Evolutionary conservation across 257 asterid species (phyloP), one percentile per base, ranked within the genome.

Genomic region (Cruciata laevipes): DNA sequence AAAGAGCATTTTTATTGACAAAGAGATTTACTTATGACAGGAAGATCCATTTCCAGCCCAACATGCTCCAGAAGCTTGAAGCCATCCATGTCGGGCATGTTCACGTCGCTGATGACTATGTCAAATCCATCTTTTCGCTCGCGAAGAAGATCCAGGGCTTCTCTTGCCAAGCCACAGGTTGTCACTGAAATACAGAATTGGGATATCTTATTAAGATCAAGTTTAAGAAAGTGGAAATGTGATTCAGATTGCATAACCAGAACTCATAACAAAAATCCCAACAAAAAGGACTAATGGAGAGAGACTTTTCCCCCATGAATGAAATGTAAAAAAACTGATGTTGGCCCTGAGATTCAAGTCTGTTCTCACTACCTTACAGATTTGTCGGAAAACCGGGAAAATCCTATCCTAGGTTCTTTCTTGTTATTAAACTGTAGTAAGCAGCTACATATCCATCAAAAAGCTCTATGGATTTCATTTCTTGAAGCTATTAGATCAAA

Each of bases 71-170:
- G 82, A 64, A 93, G 97, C 85, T 86, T 90, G 81, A 93, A 93
- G 56, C 99, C 99, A 72, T 93, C 97, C 99, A 93, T 90, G 71
- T 90, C 97, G 3, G 99, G 99, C 99, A 93, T 93, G 82, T 90
- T 90, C 20, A 90, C 99, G 55, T 93, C 99, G 57, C 99, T 90
- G 64, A 93, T 88, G 27, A 93, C 97, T 31, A 93, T 90, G 79
- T 90, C 97, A 17, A 76, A 93, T 24, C 96, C 86, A 40, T 86
- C 91, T 71, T 88, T 90, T 71, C 89, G 76, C 77, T 84, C 99
- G 59, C 97, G 86, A 21, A 93, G 97, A 67, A 85, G 70, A 80
- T 78, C 68, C 67, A 93, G 72, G 38, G 99, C 99, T 53, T 88
- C 92, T 72, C 86, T 79, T 25, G 97, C 99, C 51, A 88, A 77